Base-by-base conservation (phyloP, 805 yeast species). In the Yarrowia yakushimensis region DNA sequence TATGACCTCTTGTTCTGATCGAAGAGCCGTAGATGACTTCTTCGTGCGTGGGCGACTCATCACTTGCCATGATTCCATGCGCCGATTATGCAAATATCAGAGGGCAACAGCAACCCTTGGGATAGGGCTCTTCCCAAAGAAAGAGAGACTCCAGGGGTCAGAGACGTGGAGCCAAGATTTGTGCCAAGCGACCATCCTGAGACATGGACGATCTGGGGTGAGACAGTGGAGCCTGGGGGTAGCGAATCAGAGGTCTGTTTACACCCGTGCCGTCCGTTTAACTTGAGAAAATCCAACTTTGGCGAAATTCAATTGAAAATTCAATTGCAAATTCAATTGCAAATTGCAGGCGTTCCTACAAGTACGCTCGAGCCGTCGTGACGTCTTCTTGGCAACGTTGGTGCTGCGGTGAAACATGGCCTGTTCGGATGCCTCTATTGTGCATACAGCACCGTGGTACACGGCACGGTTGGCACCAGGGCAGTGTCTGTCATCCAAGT, bases 81-180 rank as follows among this genome's bases (percentile, higher is more conserved):
- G 39, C 28, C 55, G 55, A 48, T 48, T 48, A 48, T 48, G 55
- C 55, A 48, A 48, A 48, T 31, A 48, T 48, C 55, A 48, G 55
- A 48, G 55, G 39, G 20, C 39, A 37, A 28, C 25, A 39, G 55
- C 55, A 48, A 48, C 55, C 28, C 30, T 31, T 31, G 55, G 55
- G 55, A 48, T 20, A 48, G 55, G 55, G 55, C 18, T 30, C 7
- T 18, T 4, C 36, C 34, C n/a, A 28, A 45, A 30, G 23, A n/a
- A n/a, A n/a, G n/a, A n/a, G n/a, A 12, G 52, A 27, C 34, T 11
- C n/a, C 20, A 45, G 31, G 5, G 31, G 31, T 30, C 12, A 13
- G 36, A 31, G 36, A 17, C 36, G 18, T 15, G 27, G 17, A 31
- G 39, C 55, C 55, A 48, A 31, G 55, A 48, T 31, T 20, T 13